Percentiles rank a stretch among this genome's conserved stretches.
These are phyloP conservation scores for Aspergillus indologenus DNA, from an alignment of 495 filamentous ascomycete species.

Conservation along the genomic window DNA sequence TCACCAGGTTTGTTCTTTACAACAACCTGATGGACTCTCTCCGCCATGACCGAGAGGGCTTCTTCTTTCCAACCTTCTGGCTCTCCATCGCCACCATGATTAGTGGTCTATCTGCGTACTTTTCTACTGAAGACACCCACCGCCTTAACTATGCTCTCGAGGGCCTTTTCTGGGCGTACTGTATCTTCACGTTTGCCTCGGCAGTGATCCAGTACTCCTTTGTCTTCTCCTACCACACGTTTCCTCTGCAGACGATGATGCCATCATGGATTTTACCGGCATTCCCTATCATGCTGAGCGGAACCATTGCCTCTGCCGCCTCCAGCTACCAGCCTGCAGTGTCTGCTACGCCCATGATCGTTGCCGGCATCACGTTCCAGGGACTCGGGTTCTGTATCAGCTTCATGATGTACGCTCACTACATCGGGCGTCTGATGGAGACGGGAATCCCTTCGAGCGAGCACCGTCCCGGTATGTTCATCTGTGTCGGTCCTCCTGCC, in stretches of 20 bases:
- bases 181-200: constrained; percentile 36
- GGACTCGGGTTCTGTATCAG: constrained; percentile 44
- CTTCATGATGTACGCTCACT: constrained; percentile 51
- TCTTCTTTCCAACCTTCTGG: constrained; percentile 66
- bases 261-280: constrained; percentile 48
- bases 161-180: constrained; percentile 49
- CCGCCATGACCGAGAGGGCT: constrained; percentile 58
- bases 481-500: constrained; percentile 63
- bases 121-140: constrained; percentile 42
- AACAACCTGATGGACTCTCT: constrained; percentile 54
- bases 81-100: constrained; percentile 63
- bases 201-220: constrained; percentile 45
- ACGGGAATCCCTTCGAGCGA: constrained; percentile 51
- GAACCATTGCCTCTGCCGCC: constrained; percentile 46
- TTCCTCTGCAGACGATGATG: constrained; percentile 43
- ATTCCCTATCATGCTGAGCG: constrained; percentile 48
- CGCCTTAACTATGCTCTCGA: constrained; percentile 41
- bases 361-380: constrained; percentile 46
- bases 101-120: constrained; percentile 56
- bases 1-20: constrained; percentile 54
- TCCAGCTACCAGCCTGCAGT: constrained; percentile 35
- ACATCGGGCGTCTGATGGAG: constrained; percentile 57
- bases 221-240: constrained; percentile 36
- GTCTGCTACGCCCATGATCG: constrained; percentile 39
- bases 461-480: constrained; percentile 64